These are phyloP conservation scores for Cyclocybe aegerita DNA, from an alignment of 768 basidiomycete species.

Conservation along the genomic window DNA sequence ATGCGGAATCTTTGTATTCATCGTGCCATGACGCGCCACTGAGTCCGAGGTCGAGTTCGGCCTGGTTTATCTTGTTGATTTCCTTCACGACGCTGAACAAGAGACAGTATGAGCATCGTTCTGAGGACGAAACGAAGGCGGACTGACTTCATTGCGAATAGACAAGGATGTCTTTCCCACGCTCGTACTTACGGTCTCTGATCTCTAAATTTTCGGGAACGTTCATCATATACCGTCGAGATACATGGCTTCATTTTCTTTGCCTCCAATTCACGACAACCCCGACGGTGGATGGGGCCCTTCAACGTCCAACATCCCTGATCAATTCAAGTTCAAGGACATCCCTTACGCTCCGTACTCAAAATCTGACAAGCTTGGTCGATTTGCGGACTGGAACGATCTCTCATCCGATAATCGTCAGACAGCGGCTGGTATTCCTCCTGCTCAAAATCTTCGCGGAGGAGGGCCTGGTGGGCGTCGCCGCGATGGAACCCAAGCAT, in stretches of 20 bases:
- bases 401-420: slow-evolving; percentile 64
- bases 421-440: slow-evolving; percentile 46
- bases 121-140: slow-evolving; percentile 2
- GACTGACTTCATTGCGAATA: slow-evolving; percentile 68
- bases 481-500: slow-evolving; percentile 79
- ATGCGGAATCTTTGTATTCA: slow-evolving; percentile 97
- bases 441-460: slow-evolving; percentile 48
- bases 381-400: slow-evolving; percentile 98
- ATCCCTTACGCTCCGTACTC: slow-evolving; percentile 99
- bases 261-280: slow-evolving; percentile 89
- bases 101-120: slow-evolving; percentile 10
- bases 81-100: slow-evolving; percentile 80
- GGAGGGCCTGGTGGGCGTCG: slow-evolving; percentile 55
- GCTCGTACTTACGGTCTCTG: slow-evolving; percentile 12
- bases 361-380: slow-evolving; percentile 97
- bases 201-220: slow-evolving; percentile 27
- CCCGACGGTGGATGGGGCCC: slow-evolving; percentile 95
- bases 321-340: slow-evolving; percentile 96
- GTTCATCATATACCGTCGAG: slow-evolving; percentile 10
- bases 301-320: slow-evolving; percentile 74
- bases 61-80: slow-evolving; percentile 91
- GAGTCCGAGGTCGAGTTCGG: slow-evolving; percentile 78
- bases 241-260: slow-evolving; percentile 75
- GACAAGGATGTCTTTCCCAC: slow-evolving; percentile 36
- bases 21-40: slow-evolving; percentile 89